A percentile compares a stretch with the other conserved stretches of the same genome.
These are phyloP conservation scores for Phaeosphaeriaceae sp. DNA, from an alignment of 2,329 filamentous ascomycete genomes.

Conservation along the genomic window DNA sequence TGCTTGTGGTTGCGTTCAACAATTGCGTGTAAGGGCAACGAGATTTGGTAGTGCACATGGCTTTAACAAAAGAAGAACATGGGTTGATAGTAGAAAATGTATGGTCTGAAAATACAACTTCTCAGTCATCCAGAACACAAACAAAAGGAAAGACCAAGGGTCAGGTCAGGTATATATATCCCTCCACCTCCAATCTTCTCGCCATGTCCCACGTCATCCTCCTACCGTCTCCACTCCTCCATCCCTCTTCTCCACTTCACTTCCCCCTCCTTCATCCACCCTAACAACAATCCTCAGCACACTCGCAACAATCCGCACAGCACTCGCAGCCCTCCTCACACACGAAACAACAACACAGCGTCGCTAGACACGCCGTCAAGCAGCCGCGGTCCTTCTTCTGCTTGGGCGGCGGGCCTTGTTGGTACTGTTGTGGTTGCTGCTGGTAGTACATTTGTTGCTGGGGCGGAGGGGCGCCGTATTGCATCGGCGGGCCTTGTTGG, in stretches of 20 bases:
- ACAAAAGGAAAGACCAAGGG: neutral
- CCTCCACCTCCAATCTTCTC: neutral
- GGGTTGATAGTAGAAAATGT: neutral
- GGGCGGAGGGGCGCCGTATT: neutral
- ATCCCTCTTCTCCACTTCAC: neutral
- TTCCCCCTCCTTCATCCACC: neutral
- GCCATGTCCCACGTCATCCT: too few relatives aligned
- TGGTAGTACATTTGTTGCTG: conserved; percentile 7
- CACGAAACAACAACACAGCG: conserved; percentile 68
- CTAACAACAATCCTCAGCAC: conserved; percentile 42
- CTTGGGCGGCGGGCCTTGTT: conserved; percentile 54
- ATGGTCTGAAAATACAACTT: too few relatives aligned
- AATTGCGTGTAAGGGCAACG: neutral
- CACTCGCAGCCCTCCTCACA: conserved; percentile 70
- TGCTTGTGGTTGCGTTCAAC: neutral
- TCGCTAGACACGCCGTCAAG: conserved; percentile 40
- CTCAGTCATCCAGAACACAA: neutral
- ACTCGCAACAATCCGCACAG: conserved; percentile 66
- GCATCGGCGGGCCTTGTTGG: conserved; percentile 1
- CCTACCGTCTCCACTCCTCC: neutral
- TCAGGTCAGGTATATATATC: neutral
- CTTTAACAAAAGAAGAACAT: neutral
- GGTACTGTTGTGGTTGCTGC: conserved; percentile 45
- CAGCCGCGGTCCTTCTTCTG: conserved; percentile 54
- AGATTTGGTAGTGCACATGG: neutral